Evolutionary conservation across 1,284 basidiomycete species (phyloP).

Genomic region (Cystodermella granulosa): DNA sequence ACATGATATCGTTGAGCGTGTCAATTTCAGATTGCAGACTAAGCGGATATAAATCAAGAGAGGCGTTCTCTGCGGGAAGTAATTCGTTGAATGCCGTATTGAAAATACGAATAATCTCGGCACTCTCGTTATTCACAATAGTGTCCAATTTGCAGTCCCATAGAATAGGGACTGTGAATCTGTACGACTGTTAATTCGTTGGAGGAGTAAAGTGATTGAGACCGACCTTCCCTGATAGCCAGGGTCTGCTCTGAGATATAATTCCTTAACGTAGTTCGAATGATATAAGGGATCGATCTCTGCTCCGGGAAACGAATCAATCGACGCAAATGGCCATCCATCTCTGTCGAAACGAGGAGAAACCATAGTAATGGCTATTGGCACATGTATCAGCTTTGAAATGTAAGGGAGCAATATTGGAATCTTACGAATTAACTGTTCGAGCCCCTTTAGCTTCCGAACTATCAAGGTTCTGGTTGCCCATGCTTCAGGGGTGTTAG

Average conservation of each 20-base stretch:
- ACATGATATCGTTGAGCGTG: conserved; percentile 83
- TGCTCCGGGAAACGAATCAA: conserved; percentile 67
- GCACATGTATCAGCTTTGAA: conserved; percentile 1
- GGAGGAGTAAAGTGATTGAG: conserved; percentile 8
- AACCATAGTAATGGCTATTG: conserved; percentile 70
- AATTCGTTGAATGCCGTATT: conserved; percentile 79
- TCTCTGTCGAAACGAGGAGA: conserved; percentile 79
- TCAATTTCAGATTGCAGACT: conserved; percentile 76
- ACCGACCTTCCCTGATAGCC: conserved; percentile 60
- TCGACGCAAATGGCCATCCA: conserved; percentile 84
- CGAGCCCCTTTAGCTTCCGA: conserved; percentile 86
- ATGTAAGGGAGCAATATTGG: conserved; percentile 7
- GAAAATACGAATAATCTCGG: conserved; percentile 90
- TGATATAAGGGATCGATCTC: conserved; percentile 68
- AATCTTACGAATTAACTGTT: conserved; percentile 72
- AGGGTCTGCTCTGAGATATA: conserved; percentile 77
- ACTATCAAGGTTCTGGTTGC: conserved; percentile 88
- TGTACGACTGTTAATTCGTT: conserved; percentile 18
- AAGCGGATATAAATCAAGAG: conserved; percentile 75
- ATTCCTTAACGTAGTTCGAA: conserved; percentile 72
- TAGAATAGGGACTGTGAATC: conserved; percentile 87
- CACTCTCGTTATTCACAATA: conserved; percentile 93
- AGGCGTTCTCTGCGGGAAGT: conserved; percentile 60
- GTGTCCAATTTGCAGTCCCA: conserved; percentile 91
- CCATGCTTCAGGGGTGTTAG: conserved; percentile 61